phyloP scores from a whole-genome alignment of 345 rosid species.

The Cardamine resedifolia region DNA sequence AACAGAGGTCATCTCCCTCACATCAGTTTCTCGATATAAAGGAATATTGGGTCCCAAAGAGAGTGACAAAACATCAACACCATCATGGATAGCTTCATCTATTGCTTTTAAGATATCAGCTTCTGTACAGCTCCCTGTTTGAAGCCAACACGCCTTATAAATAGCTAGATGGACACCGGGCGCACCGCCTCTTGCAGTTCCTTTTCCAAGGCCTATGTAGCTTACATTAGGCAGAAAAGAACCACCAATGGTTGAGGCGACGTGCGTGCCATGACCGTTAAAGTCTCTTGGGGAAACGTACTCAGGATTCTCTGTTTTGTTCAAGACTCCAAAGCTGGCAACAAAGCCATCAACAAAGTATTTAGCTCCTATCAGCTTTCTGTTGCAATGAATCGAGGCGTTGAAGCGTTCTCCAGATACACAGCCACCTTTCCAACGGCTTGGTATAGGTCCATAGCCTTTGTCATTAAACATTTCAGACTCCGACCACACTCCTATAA shows the following conservation, averaged over 20 bases:
- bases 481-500: conserved; percentile 31
- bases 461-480: conserved; percentile 30
- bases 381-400: conserved; percentile 39
- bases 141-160: conserved; percentile 50
- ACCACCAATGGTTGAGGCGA: conserved; percentile 53
- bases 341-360: conserved; percentile 41
- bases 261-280: conserved; percentile 60
- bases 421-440: conserved; percentile 30
- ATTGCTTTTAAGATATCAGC: conserved; percentile 57
- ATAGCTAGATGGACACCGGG: conserved; percentile 50
- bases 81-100: conserved; percentile 54
- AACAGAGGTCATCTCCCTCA: conserved; percentile 37
- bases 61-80: conserved; percentile 41
- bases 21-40: conserved; percentile 40
- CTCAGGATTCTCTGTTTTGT: conserved; percentile 28
- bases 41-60: conserved; percentile 34
- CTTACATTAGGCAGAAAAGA: conserved; percentile 35
- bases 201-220: conserved; percentile 44
- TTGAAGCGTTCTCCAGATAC: conserved; percentile 15
- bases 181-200: conserved; percentile 50
- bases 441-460: conserved; percentile 24
- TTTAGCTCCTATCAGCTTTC: conserved; percentile 51
- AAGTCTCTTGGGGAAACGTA: conserved; percentile 50
- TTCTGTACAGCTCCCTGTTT: conserved; percentile 26
- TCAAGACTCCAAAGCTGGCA: background rate